These are phyloP conservation scores for Sarcomyxa edulis DNA, from an alignment of 768 basidiomycete species.

Conservation along the genomic window DNA sequence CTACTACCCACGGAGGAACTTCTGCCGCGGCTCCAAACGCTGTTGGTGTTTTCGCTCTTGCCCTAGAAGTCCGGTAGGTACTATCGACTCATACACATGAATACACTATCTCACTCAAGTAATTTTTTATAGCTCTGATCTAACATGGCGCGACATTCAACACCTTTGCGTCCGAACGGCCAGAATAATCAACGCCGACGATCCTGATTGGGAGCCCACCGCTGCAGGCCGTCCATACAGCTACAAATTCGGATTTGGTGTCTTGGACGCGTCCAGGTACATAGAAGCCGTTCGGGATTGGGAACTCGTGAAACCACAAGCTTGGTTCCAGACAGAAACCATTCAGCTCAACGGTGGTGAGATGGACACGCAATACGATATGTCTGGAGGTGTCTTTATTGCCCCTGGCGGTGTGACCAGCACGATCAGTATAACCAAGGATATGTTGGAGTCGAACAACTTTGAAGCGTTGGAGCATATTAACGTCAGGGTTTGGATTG, in stretches of 20 bases:
- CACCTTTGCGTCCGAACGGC: conserved; percentile 80
- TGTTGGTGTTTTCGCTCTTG: conserved; percentile 88
- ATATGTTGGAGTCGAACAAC: conserved; percentile 67
- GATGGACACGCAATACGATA: conserved; percentile 47
- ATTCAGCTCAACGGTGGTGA: conserved; percentile 61
- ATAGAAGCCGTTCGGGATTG: conserved; percentile 79
- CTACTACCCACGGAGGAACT: conserved; percentile 86
- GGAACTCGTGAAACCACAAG: conserved; percentile 89
- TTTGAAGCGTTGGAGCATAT: conserved; percentile 89
- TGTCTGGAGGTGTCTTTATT: conserved; percentile 65
- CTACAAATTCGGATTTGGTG: conserved; percentile 97
- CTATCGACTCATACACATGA: conserved; percentile 6
- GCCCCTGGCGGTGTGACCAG: conserved; percentile 57
- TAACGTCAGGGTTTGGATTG: conserved; percentile 89
- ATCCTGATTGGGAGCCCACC: conserved; percentile 92
- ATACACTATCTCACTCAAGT: conserved; percentile 4
- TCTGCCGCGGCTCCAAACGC: conserved; percentile 98
- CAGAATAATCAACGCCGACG: conserved; percentile 74
- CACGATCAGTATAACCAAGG: conserved; percentile 58
- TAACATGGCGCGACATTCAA: conserved; percentile 96
- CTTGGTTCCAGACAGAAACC: conserved; percentile 77
- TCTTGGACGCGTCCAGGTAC: conserved; percentile 76
- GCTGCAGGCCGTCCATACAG: conserved; percentile 57
- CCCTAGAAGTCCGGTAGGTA: conserved; percentile 74
- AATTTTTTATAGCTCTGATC: conserved; percentile 61